Evolutionary conservation across 176 grass and related monocot species (phyloP).

Genomic region (Secale cereale): DNA sequence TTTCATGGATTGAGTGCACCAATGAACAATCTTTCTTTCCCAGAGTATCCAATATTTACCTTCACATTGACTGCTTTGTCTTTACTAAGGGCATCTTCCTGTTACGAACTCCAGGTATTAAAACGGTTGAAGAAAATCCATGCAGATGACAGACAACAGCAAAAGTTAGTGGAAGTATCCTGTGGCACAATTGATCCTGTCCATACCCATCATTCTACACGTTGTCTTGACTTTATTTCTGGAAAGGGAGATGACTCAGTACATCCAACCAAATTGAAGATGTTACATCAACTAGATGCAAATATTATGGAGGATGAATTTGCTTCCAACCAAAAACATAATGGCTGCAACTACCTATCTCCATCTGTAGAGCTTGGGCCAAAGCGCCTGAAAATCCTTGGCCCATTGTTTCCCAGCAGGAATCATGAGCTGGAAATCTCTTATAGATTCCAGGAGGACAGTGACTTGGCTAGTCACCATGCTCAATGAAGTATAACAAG

Average conservation of each 20-base stretch:
- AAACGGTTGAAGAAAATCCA: constrained; percentile 84
- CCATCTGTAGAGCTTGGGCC: constrained; percentile 45
- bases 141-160: constrained; percentile 36
- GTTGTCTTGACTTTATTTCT: constrained; percentile 29
- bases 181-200: constrained; percentile 38
- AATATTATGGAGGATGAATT: constrained; percentile 17
- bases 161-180: constrained; percentile 19
- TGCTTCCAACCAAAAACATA: constrained; percentile 32
- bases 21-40: neutral
- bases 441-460: constrained; percentile 42
- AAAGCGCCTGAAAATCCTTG: constrained; percentile 62
- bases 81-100: constrained; percentile 22
- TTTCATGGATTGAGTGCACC: neutral
- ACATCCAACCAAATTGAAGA: constrained; percentile 37
- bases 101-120: constrained; percentile 46
- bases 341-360: constrained; percentile 28
- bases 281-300: constrained; percentile 32
- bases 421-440: constrained; percentile 33
- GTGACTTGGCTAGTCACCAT: constrained; percentile 23
- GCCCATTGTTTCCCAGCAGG: constrained; percentile 43
- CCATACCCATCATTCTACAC: constrained; percentile 22
- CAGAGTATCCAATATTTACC: constrained; percentile 11
- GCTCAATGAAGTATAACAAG: constrained; percentile 26
- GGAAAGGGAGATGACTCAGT: constrained; percentile 33
- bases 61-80: neutral